phyloP scores from a whole-genome alignment of 495 filamentous ascomycete species.

The Penicillium simplicissimum region DNA sequence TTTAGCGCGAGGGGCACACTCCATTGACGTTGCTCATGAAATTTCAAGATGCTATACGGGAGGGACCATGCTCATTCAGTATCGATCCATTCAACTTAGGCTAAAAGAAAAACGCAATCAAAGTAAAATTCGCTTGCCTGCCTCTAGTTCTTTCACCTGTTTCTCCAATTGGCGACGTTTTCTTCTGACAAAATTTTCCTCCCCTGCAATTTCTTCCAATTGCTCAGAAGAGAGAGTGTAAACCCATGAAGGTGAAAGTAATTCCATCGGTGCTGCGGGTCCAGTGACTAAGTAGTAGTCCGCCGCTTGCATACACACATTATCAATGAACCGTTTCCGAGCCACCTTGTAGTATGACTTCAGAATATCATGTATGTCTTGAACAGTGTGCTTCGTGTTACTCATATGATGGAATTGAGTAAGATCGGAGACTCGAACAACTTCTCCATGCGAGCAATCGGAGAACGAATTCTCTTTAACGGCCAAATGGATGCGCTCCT shows the following conservation, averaged over 20 bases:
- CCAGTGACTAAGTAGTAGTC: slow-evolving; percentile 39
- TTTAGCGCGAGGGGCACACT: too few species aligned
- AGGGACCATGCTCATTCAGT: too few species aligned
- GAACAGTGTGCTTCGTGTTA: slow-evolving; percentile 48
- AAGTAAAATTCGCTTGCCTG: too few species aligned
- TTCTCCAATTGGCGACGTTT: slow-evolving; percentile 37
- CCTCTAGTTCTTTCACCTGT: slow-evolving; percentile 40
- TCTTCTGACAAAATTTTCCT: slow-evolving; percentile 33
- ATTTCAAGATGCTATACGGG: too few species aligned
- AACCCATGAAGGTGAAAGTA: slow-evolving; percentile 41
- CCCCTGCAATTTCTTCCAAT: slow-evolving; percentile 49
- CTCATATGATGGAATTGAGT: slow-evolving; percentile 31
- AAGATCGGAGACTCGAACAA: slow-evolving; percentile 26
- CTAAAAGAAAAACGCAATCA: too few species aligned
- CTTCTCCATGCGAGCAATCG: slow-evolving; percentile 1
- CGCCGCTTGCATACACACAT: slow-evolving; percentile 47
- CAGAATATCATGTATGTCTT: slow-evolving; percentile 59
- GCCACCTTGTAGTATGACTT: slow-evolving; percentile 62
- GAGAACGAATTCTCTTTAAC: too few species aligned
- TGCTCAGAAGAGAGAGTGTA: slow-evolving; percentile 35
- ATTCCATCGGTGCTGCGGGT: slow-evolving; percentile 30
- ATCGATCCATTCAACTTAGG: too few species aligned
- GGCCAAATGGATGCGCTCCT: too few species aligned
- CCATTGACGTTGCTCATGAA: too few species aligned
- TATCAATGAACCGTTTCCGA: slow-evolving; percentile 57